Evolutionary conservation across 352 stramenopile genomes (phyloP).

Genomic region (Globisporangium camurandrum): DNA sequence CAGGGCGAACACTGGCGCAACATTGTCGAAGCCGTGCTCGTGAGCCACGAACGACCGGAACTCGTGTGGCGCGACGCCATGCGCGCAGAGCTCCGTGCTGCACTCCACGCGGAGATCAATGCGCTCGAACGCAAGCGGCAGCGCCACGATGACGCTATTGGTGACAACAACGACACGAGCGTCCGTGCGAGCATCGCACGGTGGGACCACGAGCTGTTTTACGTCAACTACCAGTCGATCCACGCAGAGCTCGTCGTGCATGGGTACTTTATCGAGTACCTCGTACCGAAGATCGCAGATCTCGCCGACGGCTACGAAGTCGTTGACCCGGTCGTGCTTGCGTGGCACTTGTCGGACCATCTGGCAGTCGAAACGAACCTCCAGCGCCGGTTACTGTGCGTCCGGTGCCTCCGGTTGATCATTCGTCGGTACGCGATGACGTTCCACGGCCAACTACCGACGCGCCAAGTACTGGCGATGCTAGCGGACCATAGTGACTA

Average conservation of each 20-base stretch:
- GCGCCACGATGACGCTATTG: constrained; percentile 5
- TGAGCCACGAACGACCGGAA: constrained; percentile 56
- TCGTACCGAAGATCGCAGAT: constrained; percentile 65
- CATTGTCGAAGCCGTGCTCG: constrained; percentile 49
- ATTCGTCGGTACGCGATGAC: constrained; percentile 75
- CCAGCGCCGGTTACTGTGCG: constrained; percentile 46
- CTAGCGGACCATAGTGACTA: constrained; percentile 42
- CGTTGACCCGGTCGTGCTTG: constrained; percentile 57
- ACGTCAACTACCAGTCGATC: constrained; percentile 67
- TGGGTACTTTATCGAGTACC: constrained; percentile 68
- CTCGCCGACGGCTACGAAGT: constrained; percentile 63
- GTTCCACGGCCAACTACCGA: constrained; percentile 70
- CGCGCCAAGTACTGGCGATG: constrained; percentile 42
- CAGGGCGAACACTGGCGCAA: constrained; percentile 73
- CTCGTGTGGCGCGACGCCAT: constrained; percentile 69
- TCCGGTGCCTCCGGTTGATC: constrained; percentile 60
- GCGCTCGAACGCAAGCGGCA: constrained; percentile 27
- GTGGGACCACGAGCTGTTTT: constrained; percentile 82
- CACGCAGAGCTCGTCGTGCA: constrained; percentile 71
- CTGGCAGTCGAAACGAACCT: constrained; percentile 54
- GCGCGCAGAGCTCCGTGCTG: constrained; percentile 46
- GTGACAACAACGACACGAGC: neutral
- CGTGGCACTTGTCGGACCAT: constrained; percentile 76
- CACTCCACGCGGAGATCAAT: constrained; percentile 50
- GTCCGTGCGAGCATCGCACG: constrained; percentile 18